Percentiles rank a stretch among this genome's conserved stretches.
These are phyloP conservation scores for Globisporangium mamillatum DNA, from an alignment of 352 stramenopile species.

Conservation along the genomic window DNA sequence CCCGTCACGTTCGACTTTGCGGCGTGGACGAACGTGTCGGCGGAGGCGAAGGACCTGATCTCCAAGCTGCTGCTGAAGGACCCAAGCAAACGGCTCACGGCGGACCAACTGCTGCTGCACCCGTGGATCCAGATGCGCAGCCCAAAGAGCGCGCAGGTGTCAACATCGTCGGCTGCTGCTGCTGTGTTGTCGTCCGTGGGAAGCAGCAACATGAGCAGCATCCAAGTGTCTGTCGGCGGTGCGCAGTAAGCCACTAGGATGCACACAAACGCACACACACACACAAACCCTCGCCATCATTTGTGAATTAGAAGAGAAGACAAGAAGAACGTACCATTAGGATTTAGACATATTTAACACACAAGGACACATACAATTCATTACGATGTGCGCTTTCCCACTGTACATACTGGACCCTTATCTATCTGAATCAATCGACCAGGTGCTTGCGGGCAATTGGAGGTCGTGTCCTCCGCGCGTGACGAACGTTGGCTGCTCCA, in stretches of 20 bases:
- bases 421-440: too few relatives aligned
- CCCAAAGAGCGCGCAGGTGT: neutral
- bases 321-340: too few relatives aligned
- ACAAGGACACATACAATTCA: neutral
- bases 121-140: conserved; percentile 71
- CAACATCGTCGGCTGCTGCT: conserved; percentile 8
- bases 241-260: neutral
- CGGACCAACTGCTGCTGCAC: conserved; percentile 89
- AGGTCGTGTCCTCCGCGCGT: too few relatives aligned
- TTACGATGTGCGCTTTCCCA: neutral
- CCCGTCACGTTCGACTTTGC: conserved; percentile 51
- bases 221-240: conserved; percentile 6
- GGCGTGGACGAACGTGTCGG: conserved; percentile 71
- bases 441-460: too few relatives aligned
- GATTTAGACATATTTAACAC: neutral
- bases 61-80: conserved; percentile 82
- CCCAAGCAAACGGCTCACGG: conserved; percentile 79
- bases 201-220: conserved; percentile 7
- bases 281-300: neutral
- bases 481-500: too few relatives aligned
- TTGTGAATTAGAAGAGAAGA: neutral
- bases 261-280: too few relatives aligned
- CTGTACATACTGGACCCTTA: too few relatives aligned
- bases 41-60: conserved; percentile 90
- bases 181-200: conserved; percentile 12